A percentile compares a stretch with the other conserved stretches of the same genome.
Conservation (phyloP, 2,329 filamentous ascomycete genomes). For the Amauroascus niger region DNA sequence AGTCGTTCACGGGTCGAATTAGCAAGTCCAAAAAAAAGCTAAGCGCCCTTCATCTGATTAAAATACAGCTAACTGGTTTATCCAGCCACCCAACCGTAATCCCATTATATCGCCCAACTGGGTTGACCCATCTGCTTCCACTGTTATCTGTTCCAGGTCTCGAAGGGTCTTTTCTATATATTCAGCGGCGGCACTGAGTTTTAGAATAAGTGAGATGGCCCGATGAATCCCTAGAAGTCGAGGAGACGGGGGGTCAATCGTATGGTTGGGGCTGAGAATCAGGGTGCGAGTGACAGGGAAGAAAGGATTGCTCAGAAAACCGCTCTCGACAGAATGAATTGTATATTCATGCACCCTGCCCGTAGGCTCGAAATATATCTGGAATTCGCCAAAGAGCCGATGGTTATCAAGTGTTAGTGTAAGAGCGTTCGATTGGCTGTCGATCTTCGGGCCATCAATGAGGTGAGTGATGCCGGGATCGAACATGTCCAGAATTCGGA, state of each 20-base stretch:
- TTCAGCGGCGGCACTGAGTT: constrained; percentile 18
- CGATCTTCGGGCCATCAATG: constrained; percentile 17
- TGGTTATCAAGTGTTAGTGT: constrained; percentile 18
- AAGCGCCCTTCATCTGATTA: background rate
- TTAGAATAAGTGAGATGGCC: constrained; percentile 24
- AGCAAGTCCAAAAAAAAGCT: no score
- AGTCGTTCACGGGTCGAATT: no score
- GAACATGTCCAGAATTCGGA: constrained; percentile 19
- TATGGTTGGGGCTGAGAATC: constrained; percentile 22
- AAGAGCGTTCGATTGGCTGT: constrained; percentile 19
- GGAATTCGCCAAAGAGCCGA: constrained; percentile 17
- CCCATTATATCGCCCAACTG: constrained; percentile 10
- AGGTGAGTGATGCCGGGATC: constrained; percentile 14
- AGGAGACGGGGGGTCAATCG: constrained; percentile 26
- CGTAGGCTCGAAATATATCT: constrained; percentile 18
- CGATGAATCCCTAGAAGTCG: constrained; percentile 22
- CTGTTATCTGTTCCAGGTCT: constrained; percentile 20
- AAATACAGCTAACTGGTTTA: background rate
- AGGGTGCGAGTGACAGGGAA: constrained; percentile 20
- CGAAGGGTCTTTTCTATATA: constrained; percentile 16
- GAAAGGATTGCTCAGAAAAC: constrained; percentile 17
- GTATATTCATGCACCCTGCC: constrained; percentile 14
- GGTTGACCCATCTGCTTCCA: constrained; percentile 16
- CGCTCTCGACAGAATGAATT: constrained; percentile 18
- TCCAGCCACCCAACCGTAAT: background rate